These are phyloP conservation scores for Hypoxylon sp. DNA, from an alignment of 2,329 filamentous ascomycete species.

Conservation along the genomic window DNA sequence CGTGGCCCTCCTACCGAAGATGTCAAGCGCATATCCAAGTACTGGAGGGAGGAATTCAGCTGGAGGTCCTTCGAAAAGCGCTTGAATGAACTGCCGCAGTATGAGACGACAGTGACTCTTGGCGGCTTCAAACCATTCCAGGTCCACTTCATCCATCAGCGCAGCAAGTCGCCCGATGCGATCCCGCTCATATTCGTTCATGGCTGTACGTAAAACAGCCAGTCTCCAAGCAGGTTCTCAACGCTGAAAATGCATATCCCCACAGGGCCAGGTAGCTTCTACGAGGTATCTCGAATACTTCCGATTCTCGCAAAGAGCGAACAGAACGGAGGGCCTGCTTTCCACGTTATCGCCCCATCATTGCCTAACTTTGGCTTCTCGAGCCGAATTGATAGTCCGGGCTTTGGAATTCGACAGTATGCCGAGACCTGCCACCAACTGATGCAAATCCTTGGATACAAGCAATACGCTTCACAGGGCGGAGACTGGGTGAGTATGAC, in stretches of 20 bases:
- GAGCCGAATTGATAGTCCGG: conserved; percentile 36
- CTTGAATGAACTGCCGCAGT: conserved; percentile 22
- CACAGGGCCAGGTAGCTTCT: conserved; percentile 45
- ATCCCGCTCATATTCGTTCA: conserved; percentile 32
- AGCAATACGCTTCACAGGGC: conserved; percentile 35
- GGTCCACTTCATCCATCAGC: conserved; percentile 33
- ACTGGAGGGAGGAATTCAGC: conserved; percentile 22
- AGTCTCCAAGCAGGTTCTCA: neutral
- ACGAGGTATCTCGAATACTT: conserved; percentile 40
- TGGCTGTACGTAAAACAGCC: conserved; percentile 17
- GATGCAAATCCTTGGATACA: conserved; percentile 46
- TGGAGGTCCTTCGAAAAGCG: conserved; percentile 18
- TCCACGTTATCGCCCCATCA: conserved; percentile 49
- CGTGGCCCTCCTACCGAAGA: neutral
- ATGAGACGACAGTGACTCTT: conserved; percentile 20
- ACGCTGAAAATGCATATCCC: neutral
- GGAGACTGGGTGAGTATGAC: conserved; percentile 25
- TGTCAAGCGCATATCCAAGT: conserved; percentile 13
- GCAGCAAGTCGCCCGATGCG: conserved; percentile 2
- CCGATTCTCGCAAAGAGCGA: conserved; percentile 30
- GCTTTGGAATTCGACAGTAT: conserved; percentile 42
- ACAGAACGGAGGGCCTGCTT: too few relatives aligned
- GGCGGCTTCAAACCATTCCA: conserved; percentile 24
- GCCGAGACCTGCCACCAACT: conserved; percentile 44
- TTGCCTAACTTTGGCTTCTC: conserved; percentile 51